Percentiles rank a stretch among this genome's conserved stretches.
Conservation (phyloP, 257 asterid genomes). For the Leptodermis oblonga region DNA sequence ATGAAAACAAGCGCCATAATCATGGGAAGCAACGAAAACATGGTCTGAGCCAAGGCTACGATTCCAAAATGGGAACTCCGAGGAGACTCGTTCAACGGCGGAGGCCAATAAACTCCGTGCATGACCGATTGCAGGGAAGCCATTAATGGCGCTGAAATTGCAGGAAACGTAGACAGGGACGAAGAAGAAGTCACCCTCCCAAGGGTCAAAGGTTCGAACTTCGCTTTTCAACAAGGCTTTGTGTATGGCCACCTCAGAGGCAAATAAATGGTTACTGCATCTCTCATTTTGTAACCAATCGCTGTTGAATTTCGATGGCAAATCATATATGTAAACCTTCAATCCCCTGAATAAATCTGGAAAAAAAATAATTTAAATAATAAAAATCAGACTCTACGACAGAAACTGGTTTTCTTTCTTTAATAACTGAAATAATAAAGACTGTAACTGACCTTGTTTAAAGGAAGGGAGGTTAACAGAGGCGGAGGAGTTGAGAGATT, state of each 20-base stretch:
- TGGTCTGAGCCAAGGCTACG: conserved; percentile 85
- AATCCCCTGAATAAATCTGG: conserved; percentile 42
- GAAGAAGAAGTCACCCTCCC: conserved; percentile 80
- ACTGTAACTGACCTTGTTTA: conserved; percentile 12
- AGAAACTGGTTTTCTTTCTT: too few species aligned
- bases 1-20: conserved; percentile 94
- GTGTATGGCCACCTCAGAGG: conserved; percentile 89
- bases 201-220: conserved; percentile 53
- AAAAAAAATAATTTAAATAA: background rate
- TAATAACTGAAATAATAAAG: too few species aligned
- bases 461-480: conserved; percentile 3
- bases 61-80: conserved; percentile 73
- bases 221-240: conserved; percentile 44
- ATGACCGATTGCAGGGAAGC: conserved; percentile 90
- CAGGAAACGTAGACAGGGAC: conserved; percentile 89
- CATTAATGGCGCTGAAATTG: conserved; percentile 81
- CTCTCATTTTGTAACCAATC: conserved; percentile 66
- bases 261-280: conserved; percentile 71
- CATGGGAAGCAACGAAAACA: conserved; percentile 88
- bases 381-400: too few species aligned
- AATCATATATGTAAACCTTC: conserved; percentile 61
- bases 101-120: conserved; percentile 61
- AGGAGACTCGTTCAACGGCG: conserved; percentile 47
- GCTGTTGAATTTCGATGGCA: conserved; percentile 59
- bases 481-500: conserved; percentile 30